A percentile compares a stretch with the other conserved stretches of the same genome.
These are phyloP conservation scores for Pestalotiopsis sp. DNA, from an alignment of 2,329 filamentous ascomycete species.

Conservation along the genomic window DNA sequence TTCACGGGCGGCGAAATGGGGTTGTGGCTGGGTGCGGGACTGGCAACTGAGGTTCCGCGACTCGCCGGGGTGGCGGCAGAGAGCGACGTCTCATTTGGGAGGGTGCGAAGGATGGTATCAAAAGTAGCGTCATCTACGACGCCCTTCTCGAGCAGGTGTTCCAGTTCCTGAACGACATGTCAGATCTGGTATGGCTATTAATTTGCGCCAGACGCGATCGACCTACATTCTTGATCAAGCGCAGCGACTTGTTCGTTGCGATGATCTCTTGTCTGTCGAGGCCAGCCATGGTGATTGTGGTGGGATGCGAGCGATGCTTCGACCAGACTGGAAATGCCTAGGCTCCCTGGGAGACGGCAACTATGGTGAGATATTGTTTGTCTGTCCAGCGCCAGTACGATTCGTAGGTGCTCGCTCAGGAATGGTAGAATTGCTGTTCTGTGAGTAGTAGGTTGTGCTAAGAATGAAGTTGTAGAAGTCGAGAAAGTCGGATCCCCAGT, in stretches of 20 bases:
- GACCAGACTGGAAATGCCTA: neutral
- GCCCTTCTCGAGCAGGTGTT: constrained; percentile 80
- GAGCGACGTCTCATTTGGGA: constrained; percentile 70
- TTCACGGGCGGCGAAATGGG: constrained; percentile 30
- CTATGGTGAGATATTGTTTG: neutral
- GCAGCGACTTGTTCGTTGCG: constrained; percentile 80
- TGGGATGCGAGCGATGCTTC: neutral
- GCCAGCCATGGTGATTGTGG: constrained; percentile 41
- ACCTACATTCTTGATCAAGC: constrained; percentile 81
- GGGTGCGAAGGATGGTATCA: constrained; percentile 69
- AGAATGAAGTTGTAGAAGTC: neutral
- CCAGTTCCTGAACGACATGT: constrained; percentile 70
- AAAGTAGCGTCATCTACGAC: constrained; percentile 76
- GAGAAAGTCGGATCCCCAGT: neutral
- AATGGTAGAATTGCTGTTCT: neutral
- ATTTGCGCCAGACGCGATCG: neutral
- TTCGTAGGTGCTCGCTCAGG: neutral
- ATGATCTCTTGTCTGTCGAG: constrained; percentile 59
- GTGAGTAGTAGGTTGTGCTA: neutral
- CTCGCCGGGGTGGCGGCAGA: constrained; percentile 43
- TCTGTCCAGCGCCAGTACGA: neutral
- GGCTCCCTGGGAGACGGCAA: neutral
- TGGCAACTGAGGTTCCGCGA: constrained; percentile 32
- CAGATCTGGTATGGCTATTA: constrained; percentile 8
- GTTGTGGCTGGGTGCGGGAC: constrained; percentile 20